Evolutionary conservation across 2,329 filamentous ascomycete genomes (phyloP).

Genomic region (Pezicula neosporulosa): DNA sequence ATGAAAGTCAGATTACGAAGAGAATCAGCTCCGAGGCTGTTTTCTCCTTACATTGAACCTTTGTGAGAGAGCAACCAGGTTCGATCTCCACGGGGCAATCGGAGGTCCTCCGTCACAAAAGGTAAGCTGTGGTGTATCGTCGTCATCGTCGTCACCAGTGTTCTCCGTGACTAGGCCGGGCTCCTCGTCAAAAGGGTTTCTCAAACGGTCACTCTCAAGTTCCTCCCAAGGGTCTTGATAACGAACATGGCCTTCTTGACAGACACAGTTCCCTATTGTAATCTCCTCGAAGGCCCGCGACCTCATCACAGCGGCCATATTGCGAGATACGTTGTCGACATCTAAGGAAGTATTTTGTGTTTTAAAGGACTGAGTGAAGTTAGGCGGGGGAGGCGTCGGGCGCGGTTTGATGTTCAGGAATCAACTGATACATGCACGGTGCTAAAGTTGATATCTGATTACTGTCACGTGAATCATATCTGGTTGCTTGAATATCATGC

Average conservation of each 20-base stretch:
- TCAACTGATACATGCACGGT: no score
- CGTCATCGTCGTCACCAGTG: neutral
- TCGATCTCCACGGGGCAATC: constrained; percentile 40
- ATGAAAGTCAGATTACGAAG: neutral
- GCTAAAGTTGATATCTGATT: no score
- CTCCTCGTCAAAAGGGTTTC: neutral
- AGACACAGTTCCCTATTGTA: neutral
- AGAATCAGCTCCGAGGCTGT: neutral
- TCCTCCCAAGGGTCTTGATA: neutral
- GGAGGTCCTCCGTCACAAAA: neutral
- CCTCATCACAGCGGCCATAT: neutral
- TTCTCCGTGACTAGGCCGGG: neutral
- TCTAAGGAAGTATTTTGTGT: neutral
- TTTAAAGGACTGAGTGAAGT: no score
- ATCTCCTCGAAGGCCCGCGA: neutral
- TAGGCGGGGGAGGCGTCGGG: no score
- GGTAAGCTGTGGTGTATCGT: neutral
- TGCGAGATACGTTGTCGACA: neutral
- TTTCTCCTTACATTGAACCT: constrained; percentile 44
- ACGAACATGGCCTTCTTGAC: neutral
- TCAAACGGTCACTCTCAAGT: neutral
- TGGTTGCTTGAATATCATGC: no score
- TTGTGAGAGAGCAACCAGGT: constrained; percentile 56
- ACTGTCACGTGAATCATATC: no score
- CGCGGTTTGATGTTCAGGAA: no score